Evolutionary conservation across 495 filamentous ascomycete species (phyloP), one percentile per base, ranked within the genome.

Genomic region (Endocarpon pusillum): DNA sequence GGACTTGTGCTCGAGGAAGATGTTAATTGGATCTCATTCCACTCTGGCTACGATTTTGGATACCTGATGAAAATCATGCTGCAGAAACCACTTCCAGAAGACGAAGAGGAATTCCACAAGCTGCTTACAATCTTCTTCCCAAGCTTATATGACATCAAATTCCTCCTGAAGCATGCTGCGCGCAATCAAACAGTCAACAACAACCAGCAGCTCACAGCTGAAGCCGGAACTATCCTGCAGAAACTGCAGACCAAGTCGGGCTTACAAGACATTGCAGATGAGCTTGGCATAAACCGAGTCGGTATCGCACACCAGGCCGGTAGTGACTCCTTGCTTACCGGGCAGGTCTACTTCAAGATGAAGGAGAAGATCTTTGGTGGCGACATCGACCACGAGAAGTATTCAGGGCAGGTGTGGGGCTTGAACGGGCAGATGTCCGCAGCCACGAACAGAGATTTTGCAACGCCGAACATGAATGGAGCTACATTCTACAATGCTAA

Each of bases 31-130:
- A 78, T 97, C 21, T 91, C 83, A 14, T 96, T 96, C 57, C 89
- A 97, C 53, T 86, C 81, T n/a, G 89, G 89, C 31, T 97, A 97
- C 59, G 89, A 97, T 58, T 94, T 97, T 57, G 89, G 83, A 23
- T 94, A 96, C 48, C 59, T 96, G 32, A 81, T 92, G 48, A 96
- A 97, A 57, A 74, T 94, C 21, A 75, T 97, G 55, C 67, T 74
- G 21, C 76, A 75, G 56, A 64, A 74, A 16, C 69, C 74, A 29
- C 63, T 97, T 8, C 89, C 89, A 2, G 75, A 81, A 36, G 81
- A 86, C 42, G 89, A 96, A 49, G 67, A 70, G 26, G 75, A 85
- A 33, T 97, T 93, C 52, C 78, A 85, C 48, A 68, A 72, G 36
- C 62, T 81, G 12, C 78, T 94, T 38, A 76, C 75, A 36, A 78